Conservation (phyloP, 305 asterid genomes). For the Fraxinus platypoda region DNA sequence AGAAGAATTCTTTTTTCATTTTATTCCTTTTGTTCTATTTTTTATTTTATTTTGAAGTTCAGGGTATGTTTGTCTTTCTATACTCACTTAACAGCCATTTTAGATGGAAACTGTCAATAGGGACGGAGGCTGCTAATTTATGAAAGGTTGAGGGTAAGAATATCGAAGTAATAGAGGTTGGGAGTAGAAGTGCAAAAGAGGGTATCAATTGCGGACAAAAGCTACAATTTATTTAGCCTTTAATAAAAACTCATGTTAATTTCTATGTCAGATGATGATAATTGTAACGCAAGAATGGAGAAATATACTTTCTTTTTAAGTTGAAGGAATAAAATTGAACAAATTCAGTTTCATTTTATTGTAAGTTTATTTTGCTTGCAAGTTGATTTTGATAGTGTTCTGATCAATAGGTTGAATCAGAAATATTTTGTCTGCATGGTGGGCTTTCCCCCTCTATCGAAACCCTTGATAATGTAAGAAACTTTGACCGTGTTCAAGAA, state of each 20-base stretch:
- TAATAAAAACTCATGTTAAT: not conserved
- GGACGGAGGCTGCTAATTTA: not conserved
- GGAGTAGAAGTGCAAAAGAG: not conserved
- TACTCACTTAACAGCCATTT: not conserved
- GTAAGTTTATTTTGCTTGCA: not conserved
- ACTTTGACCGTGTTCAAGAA: constrained; percentile 97
- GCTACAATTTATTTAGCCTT: not conserved
- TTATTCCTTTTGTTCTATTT: not conserved
- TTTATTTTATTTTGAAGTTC: not conserved
- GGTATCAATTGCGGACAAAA: not conserved
- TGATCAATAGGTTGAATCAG: constrained; percentile 79
- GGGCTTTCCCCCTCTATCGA: constrained; percentile 91
- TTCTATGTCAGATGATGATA: not conserved
- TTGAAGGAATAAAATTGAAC: not conserved
- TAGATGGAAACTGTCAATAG: not conserved
- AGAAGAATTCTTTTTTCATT: not conserved
- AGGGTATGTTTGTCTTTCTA: not conserved
- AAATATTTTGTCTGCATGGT: constrained; percentile 92
- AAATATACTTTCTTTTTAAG: not conserved
- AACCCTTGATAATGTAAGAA: constrained; percentile 88
- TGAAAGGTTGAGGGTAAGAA: not conserved
- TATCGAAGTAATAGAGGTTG: not conserved
- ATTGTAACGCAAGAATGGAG: not conserved
- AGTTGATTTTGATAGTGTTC: constrained; percentile 17
- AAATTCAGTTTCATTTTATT: not conserved